A percentile compares a stretch with the other conserved stretches of the same genome.
phyloP scores from a whole-genome alignment of 2,329 filamentous ascomycete genomes.

The Neonectria sp. region DNA sequence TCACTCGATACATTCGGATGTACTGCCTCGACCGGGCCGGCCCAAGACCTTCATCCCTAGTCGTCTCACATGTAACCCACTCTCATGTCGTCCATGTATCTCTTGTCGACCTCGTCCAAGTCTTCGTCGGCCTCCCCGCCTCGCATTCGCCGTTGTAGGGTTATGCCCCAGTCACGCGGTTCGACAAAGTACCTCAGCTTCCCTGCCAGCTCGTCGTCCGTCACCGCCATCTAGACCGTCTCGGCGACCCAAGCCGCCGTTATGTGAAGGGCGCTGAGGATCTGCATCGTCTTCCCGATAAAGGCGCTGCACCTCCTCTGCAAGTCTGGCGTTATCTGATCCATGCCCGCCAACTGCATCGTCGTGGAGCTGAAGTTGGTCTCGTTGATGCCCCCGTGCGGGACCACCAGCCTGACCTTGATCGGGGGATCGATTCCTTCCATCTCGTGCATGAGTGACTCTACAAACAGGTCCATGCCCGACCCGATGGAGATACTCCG shows the following conservation, averaged over 20 bases:
- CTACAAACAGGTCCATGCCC: slow-evolving; percentile 25
- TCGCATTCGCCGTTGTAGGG: slow-evolving; percentile 27
- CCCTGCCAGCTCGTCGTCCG: slow-evolving; percentile 20
- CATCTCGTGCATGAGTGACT: slow-evolving; percentile 27
- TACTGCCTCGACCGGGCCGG: slow-evolving; percentile 16
- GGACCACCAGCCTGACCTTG: slow-evolving; percentile 28
- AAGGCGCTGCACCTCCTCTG: slow-evolving; percentile 27
- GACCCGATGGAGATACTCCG: slow-evolving; percentile 27
- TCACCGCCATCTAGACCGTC: slow-evolving; percentile 27
- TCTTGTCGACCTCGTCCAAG: slow-evolving; percentile 28
- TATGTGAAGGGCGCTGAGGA: slow-evolving; percentile 37
- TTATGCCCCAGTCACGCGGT: slow-evolving; percentile 23
- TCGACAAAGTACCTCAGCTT: slow-evolving; percentile 29
- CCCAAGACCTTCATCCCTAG: slow-evolving; percentile 3
- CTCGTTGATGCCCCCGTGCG: slow-evolving; percentile 28
- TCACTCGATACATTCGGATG: not conserved
- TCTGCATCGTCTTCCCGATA: slow-evolving; percentile 32
- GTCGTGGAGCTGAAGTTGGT: slow-evolving; percentile 35
- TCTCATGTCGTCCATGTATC: slow-evolving; percentile 37
- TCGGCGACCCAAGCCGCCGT: slow-evolving; percentile 26
- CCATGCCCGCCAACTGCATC: slow-evolving; percentile 33
- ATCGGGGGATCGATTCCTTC: slow-evolving; percentile 26
- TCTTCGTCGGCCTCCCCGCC: slow-evolving; percentile 15
- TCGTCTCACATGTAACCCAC: slow-evolving; percentile 35
- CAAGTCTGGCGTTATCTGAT: slow-evolving; percentile 38